phyloP scores from a whole-genome alignment of 805 yeast species.

The Danielia reshetovae region DNA sequence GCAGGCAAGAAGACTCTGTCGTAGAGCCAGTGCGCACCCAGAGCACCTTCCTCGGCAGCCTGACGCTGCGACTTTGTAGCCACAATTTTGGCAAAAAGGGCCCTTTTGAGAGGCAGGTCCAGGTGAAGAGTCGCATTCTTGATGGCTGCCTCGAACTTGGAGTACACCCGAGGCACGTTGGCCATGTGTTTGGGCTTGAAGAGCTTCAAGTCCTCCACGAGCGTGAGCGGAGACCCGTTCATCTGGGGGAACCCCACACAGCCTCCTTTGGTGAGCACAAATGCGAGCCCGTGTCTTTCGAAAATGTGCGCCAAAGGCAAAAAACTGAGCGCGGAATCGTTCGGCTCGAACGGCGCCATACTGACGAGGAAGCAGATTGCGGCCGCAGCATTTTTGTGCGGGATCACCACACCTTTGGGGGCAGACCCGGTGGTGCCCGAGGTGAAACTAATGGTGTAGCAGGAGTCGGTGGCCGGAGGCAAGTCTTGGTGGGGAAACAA shows the following conservation, averaged over 20 bases:
- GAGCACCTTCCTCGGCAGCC: conserved; percentile 13
- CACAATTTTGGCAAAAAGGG: conserved; percentile 17
- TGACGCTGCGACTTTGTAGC: conserved; percentile 17
- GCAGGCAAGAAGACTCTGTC: conserved; percentile 11
- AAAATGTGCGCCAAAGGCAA: conserved; percentile 38
- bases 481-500: conserved; percentile 18
- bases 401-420: conserved; percentile 25
- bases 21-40: conserved; percentile 18
- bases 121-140: conserved; percentile 21
- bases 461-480: conserved; percentile 15
- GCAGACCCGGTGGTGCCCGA: conserved; percentile 26
- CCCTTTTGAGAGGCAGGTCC: conserved; percentile 15
- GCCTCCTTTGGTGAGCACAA: conserved; percentile 22
- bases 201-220: conserved; percentile 22
- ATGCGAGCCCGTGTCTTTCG: conserved; percentile 26
- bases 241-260: conserved; percentile 21
- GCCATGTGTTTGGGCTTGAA: conserved; percentile 22
- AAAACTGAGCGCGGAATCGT: conserved; percentile 17
- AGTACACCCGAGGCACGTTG: conserved; percentile 25
- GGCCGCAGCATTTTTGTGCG: conserved; percentile 18
- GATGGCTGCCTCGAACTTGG: conserved; percentile 24
- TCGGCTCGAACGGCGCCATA: conserved; percentile 6
- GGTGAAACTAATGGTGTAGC: conserved; percentile 24
- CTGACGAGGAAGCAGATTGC: conserved; percentile 15
- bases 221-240: conserved; percentile 20